Conservation (phyloP, 176 grass and related monocot genomes). For the Cymbopogon citratus region DNA sequence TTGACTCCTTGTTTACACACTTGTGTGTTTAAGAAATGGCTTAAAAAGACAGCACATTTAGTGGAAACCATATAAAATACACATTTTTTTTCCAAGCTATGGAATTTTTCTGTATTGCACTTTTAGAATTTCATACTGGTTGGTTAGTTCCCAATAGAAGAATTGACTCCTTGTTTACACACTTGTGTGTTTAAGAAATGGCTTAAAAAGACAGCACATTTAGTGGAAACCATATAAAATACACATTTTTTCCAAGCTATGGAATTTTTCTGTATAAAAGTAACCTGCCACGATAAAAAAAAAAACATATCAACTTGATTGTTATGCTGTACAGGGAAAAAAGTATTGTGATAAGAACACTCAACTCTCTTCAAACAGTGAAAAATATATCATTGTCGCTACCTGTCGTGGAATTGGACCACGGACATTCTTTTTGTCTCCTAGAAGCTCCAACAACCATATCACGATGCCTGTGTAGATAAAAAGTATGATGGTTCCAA, state of each 20-base stretch:
- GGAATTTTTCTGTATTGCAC: neutral
- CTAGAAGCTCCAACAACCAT: constrained; percentile 44
- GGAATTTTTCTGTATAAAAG: neutral
- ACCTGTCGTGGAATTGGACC: neutral
- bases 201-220: too few species aligned
- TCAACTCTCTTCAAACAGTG: constrained; percentile 41
- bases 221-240: too few species aligned
- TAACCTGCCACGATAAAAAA: neutral
- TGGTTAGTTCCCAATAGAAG: neutral
- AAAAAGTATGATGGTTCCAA: constrained; percentile 36
- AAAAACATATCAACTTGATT: neutral
- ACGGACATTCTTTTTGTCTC: neutral
- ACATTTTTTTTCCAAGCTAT: neutral
- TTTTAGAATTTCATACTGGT: neutral
- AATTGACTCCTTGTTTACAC: too few species aligned
- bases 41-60: neutral
- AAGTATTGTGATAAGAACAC: constrained; percentile 7
- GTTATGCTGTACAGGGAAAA: neutral
- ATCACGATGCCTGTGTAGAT: constrained; percentile 47
- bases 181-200: too few species aligned
- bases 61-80: neutral
- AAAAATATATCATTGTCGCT: constrained; percentile 30
- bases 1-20: neutral
- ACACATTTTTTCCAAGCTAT: too few species aligned
- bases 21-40: neutral